These are phyloP conservation scores for Parasitella parasitica DNA, from an alignment of 371 early-diverging fungal species.

Conservation along the genomic window DNA sequence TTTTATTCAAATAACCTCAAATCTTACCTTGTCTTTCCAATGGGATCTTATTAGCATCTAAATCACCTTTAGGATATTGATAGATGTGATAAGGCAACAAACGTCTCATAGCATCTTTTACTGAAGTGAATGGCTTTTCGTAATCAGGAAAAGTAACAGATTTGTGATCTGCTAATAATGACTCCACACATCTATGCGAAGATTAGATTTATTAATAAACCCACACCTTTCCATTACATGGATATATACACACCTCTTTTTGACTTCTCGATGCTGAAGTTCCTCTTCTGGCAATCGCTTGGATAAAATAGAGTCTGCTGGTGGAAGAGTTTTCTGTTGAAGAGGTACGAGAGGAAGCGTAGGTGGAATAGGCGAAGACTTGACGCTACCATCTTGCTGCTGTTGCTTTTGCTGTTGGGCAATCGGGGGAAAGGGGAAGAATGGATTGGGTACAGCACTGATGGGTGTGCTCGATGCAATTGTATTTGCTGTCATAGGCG, in stretches of 20 bases:
- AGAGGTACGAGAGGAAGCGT: neutral
- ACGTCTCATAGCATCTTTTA: slow-evolving; percentile 63
- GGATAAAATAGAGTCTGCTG: slow-evolving; percentile 31
- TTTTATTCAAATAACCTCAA: too few relatives aligned
- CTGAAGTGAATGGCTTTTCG: slow-evolving; percentile 58
- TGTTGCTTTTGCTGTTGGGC: slow-evolving; percentile 5
- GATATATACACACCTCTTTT: slow-evolving; percentile 29
- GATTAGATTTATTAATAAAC: neutral
- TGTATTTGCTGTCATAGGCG: neutral
- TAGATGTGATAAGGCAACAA: slow-evolving; percentile 74
- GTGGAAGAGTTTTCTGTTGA: neutral
- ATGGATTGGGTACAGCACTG: neutral
- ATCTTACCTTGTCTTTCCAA: slow-evolving; percentile 37
- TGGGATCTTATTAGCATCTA: slow-evolving; percentile 60
- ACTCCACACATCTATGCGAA: slow-evolving; percentile 29
- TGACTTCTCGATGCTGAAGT: slow-evolving; percentile 41
- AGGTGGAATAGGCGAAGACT: slow-evolving; percentile 3
- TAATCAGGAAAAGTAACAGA: slow-evolving; percentile 54
- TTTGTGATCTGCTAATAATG: slow-evolving; percentile 51
- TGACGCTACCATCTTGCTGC: neutral
- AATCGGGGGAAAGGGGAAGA: slow-evolving; percentile 1
- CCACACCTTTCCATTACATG: neutral
- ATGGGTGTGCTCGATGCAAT: slow-evolving; percentile 1
- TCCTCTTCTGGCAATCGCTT: slow-evolving; percentile 54
- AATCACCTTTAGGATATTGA: slow-evolving; percentile 62